Percentiles rank a stretch among this genome's conserved stretches.
Conservation (phyloP, 2,329 filamentous ascomycete species). For the Colletotrichum tropicale region DNA sequence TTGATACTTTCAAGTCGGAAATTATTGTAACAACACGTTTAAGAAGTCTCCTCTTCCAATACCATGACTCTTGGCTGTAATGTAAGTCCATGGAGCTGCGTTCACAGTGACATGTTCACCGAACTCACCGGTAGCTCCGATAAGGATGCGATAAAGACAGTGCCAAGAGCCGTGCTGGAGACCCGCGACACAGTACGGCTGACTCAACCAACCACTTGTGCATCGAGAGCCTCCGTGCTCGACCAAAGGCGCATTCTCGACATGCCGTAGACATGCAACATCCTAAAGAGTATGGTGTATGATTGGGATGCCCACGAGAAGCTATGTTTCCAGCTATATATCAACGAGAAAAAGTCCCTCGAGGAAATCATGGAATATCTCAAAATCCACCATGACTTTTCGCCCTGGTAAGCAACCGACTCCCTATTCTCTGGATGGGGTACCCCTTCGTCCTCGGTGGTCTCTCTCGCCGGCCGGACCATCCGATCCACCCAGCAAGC, state of each 20-base stretch:
- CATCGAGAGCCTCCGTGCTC: not conserved
- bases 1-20: not conserved
- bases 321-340: constrained; percentile 67
- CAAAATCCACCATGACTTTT: constrained; percentile 67
- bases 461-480: constrained; percentile 18
- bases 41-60: not conserved
- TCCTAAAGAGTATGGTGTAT: constrained; percentile 45
- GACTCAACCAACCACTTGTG: constrained; percentile 19
- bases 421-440: not conserved
- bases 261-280: not conserved
- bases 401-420: constrained; percentile 64
- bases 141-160: not conserved
- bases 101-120: not conserved
- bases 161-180: not conserved
- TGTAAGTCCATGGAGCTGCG: not conserved
- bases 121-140: not conserved
- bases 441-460: not conserved
- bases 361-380: constrained; percentile 79
- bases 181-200: constrained; percentile 11
- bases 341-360: constrained; percentile 74
- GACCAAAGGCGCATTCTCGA: constrained; percentile 8
- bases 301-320: constrained; percentile 50
- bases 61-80: not conserved
- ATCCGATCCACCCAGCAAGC: not conserved
- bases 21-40: not conserved